Percentiles rank a stretch among this genome's conserved stretches.
These are phyloP conservation scores for Polyporus tsugae DNA, from an alignment of 1,284 basidiomycete species.

Conservation along the genomic window DNA sequence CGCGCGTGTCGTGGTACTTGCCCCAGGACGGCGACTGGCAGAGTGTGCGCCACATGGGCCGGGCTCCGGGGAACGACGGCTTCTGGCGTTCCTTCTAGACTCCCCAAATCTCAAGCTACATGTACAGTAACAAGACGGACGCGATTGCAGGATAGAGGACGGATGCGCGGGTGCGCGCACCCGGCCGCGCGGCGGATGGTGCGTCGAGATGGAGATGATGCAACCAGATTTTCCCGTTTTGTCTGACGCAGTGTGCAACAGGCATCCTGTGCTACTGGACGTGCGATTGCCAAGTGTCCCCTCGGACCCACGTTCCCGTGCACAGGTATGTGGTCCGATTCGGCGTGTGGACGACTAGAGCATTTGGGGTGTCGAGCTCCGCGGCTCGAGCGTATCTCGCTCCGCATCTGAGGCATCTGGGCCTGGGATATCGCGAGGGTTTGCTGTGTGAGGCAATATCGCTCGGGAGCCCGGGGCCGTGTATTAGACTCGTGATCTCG, in stretches of 20 bases:
- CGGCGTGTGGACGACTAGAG: neutral
- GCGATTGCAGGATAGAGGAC: neutral
- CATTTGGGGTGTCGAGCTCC: conserved; percentile 3
- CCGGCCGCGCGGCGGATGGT: neutral
- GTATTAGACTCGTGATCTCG: conserved; percentile 32
- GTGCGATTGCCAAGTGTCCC: conserved; percentile 1
- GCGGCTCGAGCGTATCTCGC: conserved; percentile 23
- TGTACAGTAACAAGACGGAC: neutral
- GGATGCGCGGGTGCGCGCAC: conserved; percentile 3
- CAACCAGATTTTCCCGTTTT: conserved; percentile 16
- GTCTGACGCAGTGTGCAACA: conserved; percentile 13
- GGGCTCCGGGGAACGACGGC: conserved; percentile 26
- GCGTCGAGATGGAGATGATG: conserved; percentile 18
- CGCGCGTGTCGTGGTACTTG: conserved; percentile 38
- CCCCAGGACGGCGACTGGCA: conserved; percentile 38
- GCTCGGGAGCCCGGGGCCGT: conserved; percentile 33
- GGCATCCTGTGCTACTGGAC: conserved; percentile 3
- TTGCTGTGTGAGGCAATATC: conserved; percentile 21
- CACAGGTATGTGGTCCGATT: conserved; percentile 26
- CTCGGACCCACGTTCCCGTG: conserved; percentile 16
- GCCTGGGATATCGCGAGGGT: conserved; percentile 16
- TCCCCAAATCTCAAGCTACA: neutral
- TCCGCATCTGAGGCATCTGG: conserved; percentile 26
- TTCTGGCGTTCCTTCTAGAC: conserved; percentile 34
- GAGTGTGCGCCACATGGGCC: conserved; percentile 24